Base-by-base conservation (phyloP, 768 basidiomycete species). In the Leccinellum albellum region DNA sequence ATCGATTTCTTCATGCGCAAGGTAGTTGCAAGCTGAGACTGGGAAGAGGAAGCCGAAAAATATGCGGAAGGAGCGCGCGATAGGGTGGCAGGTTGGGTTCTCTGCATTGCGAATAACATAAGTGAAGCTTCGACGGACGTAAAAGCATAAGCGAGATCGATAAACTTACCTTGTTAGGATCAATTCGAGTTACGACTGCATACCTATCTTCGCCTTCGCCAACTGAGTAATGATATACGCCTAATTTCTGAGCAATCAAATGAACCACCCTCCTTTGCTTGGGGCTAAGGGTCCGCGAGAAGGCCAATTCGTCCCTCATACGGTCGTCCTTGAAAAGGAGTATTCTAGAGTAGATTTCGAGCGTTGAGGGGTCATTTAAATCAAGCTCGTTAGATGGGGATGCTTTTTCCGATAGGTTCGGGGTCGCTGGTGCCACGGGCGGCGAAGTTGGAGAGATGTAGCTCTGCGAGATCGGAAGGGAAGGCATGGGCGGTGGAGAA, bases 271-370 rank as follows among this genome's bases (percentile, higher is more conserved):
- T 79, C 59, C 96, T 78, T 71, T 98, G 94, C 70, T 89, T 89
- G 21, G 93, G 83, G 31, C 82, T 78, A 20, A 98, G 81, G 14
- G 87, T 85, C 55, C 91, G 78, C n/a, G 95, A 94, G 73, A 98
- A 98, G 5, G 95, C 94, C 54, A 98, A 85, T 72, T 98, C 95
- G 66, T 98, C 95, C 33, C 96, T 83, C 92, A 98, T 94, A 64
- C 82, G 85, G 71, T 98, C 95, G 65, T 97, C 94, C 78, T 96
- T 98, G 86, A 99, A 99, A 37, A 98, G 79, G 37, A 98, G 77
- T 61, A 98, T 91, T 63, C 94, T 83, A 50, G 97, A 98, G 71
- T 98, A 98, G 63, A 99, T 97, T 74, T 98, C 96, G 63, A 99
- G 78, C 9, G 94, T 96, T 26, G 89, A 86, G 4, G 96, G 89